These are phyloP conservation scores for Phyllosticta citrichinensis DNA, from an alignment of 2,329 filamentous ascomycete genomes.

Conservation along the genomic window DNA sequence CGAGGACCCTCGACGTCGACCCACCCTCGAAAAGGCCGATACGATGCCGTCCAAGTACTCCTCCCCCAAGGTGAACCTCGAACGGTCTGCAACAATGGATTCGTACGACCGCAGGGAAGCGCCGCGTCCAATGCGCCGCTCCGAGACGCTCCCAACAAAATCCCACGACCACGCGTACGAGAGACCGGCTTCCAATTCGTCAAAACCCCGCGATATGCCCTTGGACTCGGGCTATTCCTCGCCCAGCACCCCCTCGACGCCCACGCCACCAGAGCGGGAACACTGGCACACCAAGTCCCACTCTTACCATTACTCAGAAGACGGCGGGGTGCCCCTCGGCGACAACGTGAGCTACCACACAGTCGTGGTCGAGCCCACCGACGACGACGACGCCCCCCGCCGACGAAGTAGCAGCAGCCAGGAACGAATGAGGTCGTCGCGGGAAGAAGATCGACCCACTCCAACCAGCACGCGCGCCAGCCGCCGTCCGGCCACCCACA, in stretches of 20 bases:
- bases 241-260: constrained; percentile 18
- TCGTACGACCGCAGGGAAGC: constrained; percentile 20
- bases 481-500: background rate
- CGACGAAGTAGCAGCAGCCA: background rate
- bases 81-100: constrained; percentile 23
- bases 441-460: background rate
- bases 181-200: constrained; percentile 16
- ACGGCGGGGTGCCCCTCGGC: constrained; percentile 12
- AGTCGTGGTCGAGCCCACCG: constrained; percentile 22
- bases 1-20: constrained; percentile 17
- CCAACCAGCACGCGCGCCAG: background rate
- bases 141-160: constrained; percentile 27
- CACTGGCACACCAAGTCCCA: constrained; percentile 14
- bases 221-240: constrained; percentile 15
- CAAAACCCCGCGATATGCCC: constrained; percentile 20
- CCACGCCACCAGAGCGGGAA: constrained; percentile 16
- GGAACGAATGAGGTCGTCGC: background rate
- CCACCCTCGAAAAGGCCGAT: constrained; percentile 29
- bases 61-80: constrained; percentile 15
- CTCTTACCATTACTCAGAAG: constrained; percentile 20
- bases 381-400: background rate
- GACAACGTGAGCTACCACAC: constrained; percentile 19
- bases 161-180: constrained; percentile 19
- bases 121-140: constrained; percentile 29
- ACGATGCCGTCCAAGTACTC: constrained; percentile 24